phyloP scores from a whole-genome alignment of 2,329 filamentous ascomycete genomes.

The Epichloe elymi region DNA sequence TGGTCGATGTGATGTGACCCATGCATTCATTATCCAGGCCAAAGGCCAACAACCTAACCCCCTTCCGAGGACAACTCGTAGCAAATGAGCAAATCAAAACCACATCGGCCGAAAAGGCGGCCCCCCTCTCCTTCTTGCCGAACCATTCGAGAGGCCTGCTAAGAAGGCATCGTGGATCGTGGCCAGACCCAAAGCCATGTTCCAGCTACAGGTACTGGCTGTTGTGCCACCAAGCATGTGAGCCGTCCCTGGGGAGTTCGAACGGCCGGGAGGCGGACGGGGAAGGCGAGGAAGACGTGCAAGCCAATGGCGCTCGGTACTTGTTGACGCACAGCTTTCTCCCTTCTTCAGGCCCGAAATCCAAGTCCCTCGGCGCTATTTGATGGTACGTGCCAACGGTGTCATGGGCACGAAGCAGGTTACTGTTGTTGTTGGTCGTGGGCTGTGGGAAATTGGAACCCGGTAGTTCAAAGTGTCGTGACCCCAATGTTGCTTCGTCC shows the following conservation, averaged over 20 bases:
- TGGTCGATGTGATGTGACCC: not conserved
- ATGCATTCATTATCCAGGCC: not conserved
- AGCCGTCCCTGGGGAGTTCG: not conserved
- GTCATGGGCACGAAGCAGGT: not conserved
- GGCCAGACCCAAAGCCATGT: not conserved
- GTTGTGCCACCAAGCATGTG: conserved; percentile 2
- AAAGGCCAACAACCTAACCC: not conserved
- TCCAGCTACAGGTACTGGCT: conserved; percentile 1
- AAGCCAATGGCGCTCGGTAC: not conserved
- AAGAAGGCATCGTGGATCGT: not conserved
- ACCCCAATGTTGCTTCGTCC: not conserved
- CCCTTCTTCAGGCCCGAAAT: not conserved
- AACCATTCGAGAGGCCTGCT: not conserved
- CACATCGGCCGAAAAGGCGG: not conserved
- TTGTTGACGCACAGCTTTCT: not conserved
- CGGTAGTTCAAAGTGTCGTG: not conserved
- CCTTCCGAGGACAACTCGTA: not conserved
- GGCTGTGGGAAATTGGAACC: not conserved
- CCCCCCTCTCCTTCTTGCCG: not conserved
- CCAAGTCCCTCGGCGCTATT: not conserved
- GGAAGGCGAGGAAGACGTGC: not conserved
- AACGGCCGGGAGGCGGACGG: not conserved
- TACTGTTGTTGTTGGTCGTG: not conserved
- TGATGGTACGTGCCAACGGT: not conserved
- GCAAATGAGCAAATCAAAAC: conserved; percentile 1